Evolutionary conservation across 2,329 filamentous ascomycete species (phyloP).

Genomic region (Botrytis deweyae): DNA sequence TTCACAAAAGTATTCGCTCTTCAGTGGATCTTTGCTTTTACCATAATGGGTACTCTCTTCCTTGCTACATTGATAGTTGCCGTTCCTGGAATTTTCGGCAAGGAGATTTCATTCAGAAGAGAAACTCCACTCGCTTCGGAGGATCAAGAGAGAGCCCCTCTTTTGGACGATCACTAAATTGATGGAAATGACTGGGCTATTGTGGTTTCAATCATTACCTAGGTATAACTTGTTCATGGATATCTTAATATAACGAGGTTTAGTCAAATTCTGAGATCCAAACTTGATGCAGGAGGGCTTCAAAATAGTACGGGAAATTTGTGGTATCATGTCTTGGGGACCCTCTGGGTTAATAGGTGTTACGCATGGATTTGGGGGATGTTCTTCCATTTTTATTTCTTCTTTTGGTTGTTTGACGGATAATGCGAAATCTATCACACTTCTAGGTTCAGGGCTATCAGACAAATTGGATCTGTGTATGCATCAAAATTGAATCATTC

Average conservation of each 20-base stretch:
- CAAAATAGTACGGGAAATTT: background rate
- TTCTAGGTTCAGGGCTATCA: background rate
- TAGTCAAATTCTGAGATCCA: background rate
- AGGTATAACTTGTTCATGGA: background rate
- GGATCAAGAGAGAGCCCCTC: conserved; percentile 56
- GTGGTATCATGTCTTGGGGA: background rate
- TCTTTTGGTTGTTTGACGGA: background rate
- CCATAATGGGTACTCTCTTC: conserved; percentile 75
- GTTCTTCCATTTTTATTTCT: background rate
- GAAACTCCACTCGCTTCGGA: conserved; percentile 48
- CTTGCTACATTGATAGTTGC: conserved; percentile 64
- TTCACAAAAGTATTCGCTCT: conserved; percentile 69
- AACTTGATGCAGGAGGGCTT: background rate
- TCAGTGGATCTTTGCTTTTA: conserved; percentile 91
- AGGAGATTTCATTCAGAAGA: conserved; percentile 52
- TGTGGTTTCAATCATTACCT: background rate
- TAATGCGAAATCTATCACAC: conserved; percentile 3
- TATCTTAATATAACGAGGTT: no score
- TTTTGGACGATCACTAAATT: conserved; percentile 50
- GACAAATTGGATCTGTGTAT: conserved; percentile 5
- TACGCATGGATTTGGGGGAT: background rate
- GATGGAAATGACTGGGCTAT: background rate
- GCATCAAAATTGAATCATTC: background rate
- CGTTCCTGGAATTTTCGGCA: conserved; percentile 62
- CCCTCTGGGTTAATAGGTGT: background rate